A percentile compares a stretch with the other conserved stretches of the same genome.
These are phyloP conservation scores for Penicillium atrosanguineum DNA, from an alignment of 495 filamentous ascomycete genomes.

Conservation along the genomic window DNA sequence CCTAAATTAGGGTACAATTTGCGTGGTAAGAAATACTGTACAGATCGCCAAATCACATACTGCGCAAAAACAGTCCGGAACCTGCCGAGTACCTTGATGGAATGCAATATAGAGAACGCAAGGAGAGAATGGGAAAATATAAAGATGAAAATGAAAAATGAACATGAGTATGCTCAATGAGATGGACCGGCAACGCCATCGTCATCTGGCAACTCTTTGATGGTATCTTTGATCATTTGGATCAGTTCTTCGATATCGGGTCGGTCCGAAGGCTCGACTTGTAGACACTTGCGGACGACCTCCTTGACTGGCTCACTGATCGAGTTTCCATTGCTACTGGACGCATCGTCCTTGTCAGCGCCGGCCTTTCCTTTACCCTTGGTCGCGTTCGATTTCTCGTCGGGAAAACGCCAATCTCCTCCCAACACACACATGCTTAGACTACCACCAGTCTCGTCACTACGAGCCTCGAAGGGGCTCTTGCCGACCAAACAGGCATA, in stretches of 20 bases:
- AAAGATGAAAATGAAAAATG: too few relatives aligned
- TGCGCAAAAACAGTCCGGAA: constrained; percentile 10
- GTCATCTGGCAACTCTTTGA: constrained; percentile 73
- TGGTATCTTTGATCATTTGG: constrained; percentile 69
- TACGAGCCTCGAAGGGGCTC: constrained; percentile 91
- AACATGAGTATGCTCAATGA: constrained; percentile 12
- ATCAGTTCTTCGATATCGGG: constrained; percentile 92
- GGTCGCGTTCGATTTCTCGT: constrained; percentile 61
- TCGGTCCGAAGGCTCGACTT: constrained; percentile 87
- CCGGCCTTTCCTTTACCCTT: constrained; percentile 54
- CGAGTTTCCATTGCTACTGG: constrained; percentile 26
- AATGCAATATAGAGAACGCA: constrained; percentile 1
- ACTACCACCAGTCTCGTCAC: constrained; percentile 92
- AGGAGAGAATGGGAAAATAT: background rate
- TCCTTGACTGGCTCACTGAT: constrained; percentile 80
- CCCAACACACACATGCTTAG: constrained; percentile 87
- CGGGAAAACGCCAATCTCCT: constrained; percentile 92
- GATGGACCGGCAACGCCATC: constrained; percentile 39
- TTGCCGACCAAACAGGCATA: constrained; percentile 96
- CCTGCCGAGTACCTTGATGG: constrained; percentile 18
- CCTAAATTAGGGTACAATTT: background rate
- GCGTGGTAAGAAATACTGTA: background rate
- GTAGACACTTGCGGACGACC: constrained; percentile 82
- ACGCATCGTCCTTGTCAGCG: constrained; percentile 20
- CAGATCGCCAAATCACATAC: constrained; percentile 18